These are phyloP conservation scores for Amoebophrya sp. DNA, from an alignment of 169 alveolate genomes.

Conservation along the genomic window DNA sequence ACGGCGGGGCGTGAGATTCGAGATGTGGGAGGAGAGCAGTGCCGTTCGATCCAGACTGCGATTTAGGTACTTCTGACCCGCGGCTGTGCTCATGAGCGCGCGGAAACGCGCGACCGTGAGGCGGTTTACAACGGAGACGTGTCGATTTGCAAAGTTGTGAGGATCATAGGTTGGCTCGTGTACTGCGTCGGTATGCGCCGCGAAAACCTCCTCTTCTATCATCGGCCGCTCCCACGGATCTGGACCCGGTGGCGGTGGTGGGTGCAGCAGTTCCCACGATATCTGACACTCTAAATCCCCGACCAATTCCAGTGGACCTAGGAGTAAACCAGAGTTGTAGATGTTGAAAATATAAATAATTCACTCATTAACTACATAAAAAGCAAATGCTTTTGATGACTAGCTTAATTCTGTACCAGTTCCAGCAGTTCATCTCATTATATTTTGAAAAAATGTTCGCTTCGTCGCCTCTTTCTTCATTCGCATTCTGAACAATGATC, in stretches of 20 bases:
- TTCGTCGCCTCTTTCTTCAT: too few species aligned
- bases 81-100: neutral
- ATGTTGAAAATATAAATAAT: too few species aligned
- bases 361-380: too few species aligned
- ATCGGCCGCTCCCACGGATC: neutral
- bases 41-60: neutral
- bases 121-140: neutral
- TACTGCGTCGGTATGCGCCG: neutral
- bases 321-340: too few species aligned
- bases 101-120: slow-evolving; percentile 14
- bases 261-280: neutral
- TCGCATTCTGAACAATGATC: too few species aligned
- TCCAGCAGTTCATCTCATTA: too few species aligned
- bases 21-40: neutral
- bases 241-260: neutral
- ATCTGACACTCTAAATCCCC: neutral
- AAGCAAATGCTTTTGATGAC: too few species aligned
- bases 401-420: too few species aligned
- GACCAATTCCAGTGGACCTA: neutral
- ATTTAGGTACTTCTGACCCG: slow-evolving; percentile 22
- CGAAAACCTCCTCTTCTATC: neutral
- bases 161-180: neutral
- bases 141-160: neutral
- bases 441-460: too few species aligned
- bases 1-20: neutral